phyloP scores from a whole-genome alignment of 2,329 filamentous ascomycete genomes.

The Hyphodiscus sp. region DNA sequence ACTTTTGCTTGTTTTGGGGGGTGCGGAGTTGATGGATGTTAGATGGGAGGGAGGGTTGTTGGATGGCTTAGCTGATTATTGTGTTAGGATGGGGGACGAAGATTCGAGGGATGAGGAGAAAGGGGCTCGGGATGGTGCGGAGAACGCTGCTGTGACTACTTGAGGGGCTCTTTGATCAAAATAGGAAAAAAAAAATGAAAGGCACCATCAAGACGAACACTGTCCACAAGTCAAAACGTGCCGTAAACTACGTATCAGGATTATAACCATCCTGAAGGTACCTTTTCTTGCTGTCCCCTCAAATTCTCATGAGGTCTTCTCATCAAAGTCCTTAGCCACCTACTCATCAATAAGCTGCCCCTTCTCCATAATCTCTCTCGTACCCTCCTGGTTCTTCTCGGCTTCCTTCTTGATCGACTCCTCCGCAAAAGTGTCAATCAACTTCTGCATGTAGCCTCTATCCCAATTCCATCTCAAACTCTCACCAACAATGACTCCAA shows the following conservation, averaged over 20 bases:
- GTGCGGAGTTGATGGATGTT: not conserved
- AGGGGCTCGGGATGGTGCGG: not conserved
- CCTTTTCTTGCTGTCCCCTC: no score
- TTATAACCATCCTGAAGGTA: no score
- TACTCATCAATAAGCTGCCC: not conserved
- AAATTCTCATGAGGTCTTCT: not conserved
- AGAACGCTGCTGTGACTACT: no score
- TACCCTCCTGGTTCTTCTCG: not conserved
- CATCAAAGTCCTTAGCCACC: not conserved
- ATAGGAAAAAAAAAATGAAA: no score
- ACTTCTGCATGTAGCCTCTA: conserved; percentile 3
- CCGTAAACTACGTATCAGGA: no score
- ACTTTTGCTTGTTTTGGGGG: not conserved
- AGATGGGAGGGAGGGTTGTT: not conserved
- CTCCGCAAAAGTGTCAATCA: conserved; percentile 5
- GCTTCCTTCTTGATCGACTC: not conserved
- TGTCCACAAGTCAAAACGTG: no score
- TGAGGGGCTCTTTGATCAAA: no score
- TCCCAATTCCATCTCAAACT: conserved; percentile 9
- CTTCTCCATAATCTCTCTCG: conserved; percentile 1
- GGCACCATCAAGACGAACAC: no score
- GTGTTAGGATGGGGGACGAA: not conserved
- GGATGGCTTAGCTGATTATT: not conserved
- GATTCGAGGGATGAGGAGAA: not conserved
- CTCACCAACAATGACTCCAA: conserved; percentile 4